Conservation (phyloP, 202 grass and related monocot species). For the Musa balbisiana region DNA sequence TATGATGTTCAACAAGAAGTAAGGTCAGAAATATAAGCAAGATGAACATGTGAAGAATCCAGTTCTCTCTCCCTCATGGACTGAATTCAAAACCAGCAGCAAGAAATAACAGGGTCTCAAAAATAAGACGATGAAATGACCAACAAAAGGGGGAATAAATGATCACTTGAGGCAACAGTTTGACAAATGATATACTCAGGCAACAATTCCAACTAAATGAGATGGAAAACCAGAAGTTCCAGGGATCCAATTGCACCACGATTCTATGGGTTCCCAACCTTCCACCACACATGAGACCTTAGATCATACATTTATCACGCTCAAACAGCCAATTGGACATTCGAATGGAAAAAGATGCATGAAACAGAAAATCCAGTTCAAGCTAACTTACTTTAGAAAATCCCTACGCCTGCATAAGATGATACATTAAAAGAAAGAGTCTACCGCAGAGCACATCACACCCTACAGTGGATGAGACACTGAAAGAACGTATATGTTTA, state of each 20-base stretch:
- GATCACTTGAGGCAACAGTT: not conserved
- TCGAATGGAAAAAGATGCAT: not conserved
- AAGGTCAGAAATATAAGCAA: too few relatives aligned
- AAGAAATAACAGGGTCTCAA: not conserved
- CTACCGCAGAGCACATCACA: too few relatives aligned
- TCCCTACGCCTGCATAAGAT: not conserved
- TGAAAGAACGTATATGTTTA: not conserved
- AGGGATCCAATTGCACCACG: not conserved
- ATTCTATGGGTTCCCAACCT: not conserved
- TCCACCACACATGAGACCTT: not conserved
- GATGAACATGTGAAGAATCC: too few relatives aligned
- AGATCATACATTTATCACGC: not conserved
- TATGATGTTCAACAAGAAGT: too few relatives aligned
- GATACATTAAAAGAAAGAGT: too few relatives aligned
- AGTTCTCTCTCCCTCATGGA: too few relatives aligned
- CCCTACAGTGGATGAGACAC: not conserved
- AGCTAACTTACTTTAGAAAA: not conserved
- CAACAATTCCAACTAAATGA: not conserved
- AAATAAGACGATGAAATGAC: not conserved
- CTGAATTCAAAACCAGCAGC: not conserved
- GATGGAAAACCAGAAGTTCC: not conserved
- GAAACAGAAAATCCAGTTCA: not conserved
- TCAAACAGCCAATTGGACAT: not conserved
- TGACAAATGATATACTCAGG: too few relatives aligned
- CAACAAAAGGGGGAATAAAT: not conserved